phyloP scores from a whole-genome alignment of 176 grass and related monocot species.

The Phoenix roebelenii region DNA sequence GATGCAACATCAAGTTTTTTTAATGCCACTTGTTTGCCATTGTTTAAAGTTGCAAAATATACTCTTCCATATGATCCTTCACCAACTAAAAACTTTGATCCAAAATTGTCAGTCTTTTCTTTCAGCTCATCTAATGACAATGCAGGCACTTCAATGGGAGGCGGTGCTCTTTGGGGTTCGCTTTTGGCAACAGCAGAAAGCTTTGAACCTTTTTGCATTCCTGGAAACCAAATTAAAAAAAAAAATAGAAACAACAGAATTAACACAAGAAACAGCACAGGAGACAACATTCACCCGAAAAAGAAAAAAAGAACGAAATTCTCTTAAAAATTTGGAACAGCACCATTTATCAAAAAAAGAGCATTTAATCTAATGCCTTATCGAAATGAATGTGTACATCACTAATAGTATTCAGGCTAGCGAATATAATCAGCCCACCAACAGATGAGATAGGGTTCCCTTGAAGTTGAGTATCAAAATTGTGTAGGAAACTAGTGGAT shows the following conservation, averaged over 20 bases:
- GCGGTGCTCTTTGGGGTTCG: constrained; percentile 34
- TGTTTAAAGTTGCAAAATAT: constrained; percentile 54
- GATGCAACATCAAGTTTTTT: constrained; percentile 67
- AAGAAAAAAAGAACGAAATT: too few species aligned
- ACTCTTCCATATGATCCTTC: constrained; percentile 94
- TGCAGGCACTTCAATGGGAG: constrained; percentile 47
- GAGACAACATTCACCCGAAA: neutral
- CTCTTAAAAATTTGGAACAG: too few species aligned
- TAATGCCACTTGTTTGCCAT: constrained; percentile 58
- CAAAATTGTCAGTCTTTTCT: constrained; percentile 81
- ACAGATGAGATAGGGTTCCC: too few species aligned
- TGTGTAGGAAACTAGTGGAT: too few species aligned
- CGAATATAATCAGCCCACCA: too few species aligned
- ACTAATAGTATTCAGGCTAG: too few species aligned
- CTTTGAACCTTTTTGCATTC: constrained; percentile 32
- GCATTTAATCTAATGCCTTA: too few species aligned
- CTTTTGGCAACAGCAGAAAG: constrained; percentile 32
- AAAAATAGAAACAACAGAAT: constrained; percentile 9
- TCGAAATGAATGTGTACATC: too few species aligned
- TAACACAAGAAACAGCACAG: constrained; percentile 1
- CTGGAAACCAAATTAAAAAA: constrained; percentile 6
- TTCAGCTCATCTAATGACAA: constrained; percentile 61
- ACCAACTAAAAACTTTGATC: constrained; percentile 55
- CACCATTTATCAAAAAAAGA: too few species aligned
- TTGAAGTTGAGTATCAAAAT: too few species aligned